Percentiles rank a stretch among this genome's conserved stretches.
Conservation (phyloP, 345 rosid species). For the Acer saccharum region DNA sequence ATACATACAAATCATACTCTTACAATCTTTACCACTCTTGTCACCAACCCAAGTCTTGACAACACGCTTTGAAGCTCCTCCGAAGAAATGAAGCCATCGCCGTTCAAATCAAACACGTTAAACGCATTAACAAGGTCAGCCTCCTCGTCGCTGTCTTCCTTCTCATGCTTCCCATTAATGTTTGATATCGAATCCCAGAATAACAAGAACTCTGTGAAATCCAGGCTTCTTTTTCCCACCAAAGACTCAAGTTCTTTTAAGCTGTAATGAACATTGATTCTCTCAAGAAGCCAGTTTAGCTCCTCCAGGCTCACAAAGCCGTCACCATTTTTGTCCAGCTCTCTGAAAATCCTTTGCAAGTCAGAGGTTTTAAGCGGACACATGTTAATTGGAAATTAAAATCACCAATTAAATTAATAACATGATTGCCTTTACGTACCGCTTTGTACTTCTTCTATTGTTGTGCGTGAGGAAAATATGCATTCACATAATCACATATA, state of each 20-base stretch:
- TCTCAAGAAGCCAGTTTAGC: conserved; percentile 68
- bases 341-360: conserved; percentile 59
- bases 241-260: conserved; percentile 53
- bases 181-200: conserved; percentile 52
- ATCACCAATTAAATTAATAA: too few species aligned
- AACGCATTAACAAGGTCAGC: conserved; percentile 60
- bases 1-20: conserved; percentile 57
- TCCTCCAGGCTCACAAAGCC: conserved; percentile 66
- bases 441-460: neutral
- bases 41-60: conserved; percentile 61
- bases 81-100: conserved; percentile 68
- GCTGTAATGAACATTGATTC: conserved; percentile 40
- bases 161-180: too few species aligned
- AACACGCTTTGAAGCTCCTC: conserved; percentile 75
- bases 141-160: neutral
- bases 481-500: neutral
- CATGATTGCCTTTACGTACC: too few species aligned
- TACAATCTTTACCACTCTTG: conserved; percentile 52
- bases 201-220: conserved; percentile 56
- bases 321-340: conserved; percentile 74
- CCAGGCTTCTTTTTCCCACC: conserved; percentile 61
- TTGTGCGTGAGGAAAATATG: neutral
- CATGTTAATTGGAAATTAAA: conserved; percentile 22
- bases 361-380: conserved; percentile 44
- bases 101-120: conserved; percentile 65